Evolutionary conservation across 352 stramenopile genomes (phyloP).

Genomic region (Phytophthora macrochlamydospora): DNA sequence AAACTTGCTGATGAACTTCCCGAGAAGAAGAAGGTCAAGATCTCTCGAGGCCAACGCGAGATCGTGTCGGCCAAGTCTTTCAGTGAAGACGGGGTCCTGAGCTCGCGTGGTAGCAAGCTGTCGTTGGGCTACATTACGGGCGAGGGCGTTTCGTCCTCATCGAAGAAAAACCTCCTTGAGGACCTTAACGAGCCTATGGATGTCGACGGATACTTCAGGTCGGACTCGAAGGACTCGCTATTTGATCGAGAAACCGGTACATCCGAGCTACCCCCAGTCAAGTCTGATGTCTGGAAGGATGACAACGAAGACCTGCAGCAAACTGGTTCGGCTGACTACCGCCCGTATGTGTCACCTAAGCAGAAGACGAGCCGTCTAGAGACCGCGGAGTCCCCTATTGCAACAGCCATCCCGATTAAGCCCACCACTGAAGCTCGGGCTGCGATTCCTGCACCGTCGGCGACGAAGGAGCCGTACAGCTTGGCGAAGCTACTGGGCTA

Average conservation of each 20-base stretch:
- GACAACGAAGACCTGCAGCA: conserved; percentile 36
- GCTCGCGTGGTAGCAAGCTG: conserved; percentile 15
- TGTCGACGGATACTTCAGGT: conserved; percentile 48
- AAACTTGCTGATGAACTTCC: conserved; percentile 59
- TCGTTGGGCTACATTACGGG: conserved; percentile 38
- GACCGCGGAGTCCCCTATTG: conserved; percentile 28
- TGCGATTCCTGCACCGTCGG: conserved; percentile 14
- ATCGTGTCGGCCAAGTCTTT: conserved; percentile 43
- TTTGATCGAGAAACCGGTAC: conserved; percentile 45
- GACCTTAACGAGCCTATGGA: conserved; percentile 37
- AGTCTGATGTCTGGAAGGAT: conserved; percentile 45
- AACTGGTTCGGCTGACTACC: conserved; percentile 42
- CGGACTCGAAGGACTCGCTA: conserved; percentile 61
- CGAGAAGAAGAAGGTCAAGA: conserved; percentile 85
- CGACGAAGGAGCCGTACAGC: conserved; percentile 46
- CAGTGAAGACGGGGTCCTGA: conserved; percentile 33
- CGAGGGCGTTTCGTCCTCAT: conserved; percentile 40
- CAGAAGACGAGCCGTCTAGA: conserved; percentile 41
- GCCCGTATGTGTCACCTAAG: conserved; percentile 62
- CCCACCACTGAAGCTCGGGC: conserved; percentile 6
- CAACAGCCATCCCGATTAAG: conserved; percentile 31
- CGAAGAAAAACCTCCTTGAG: conserved; percentile 32
- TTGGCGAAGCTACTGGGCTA: conserved; percentile 69
- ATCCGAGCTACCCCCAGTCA: conserved; percentile 33
- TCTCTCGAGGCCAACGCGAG: conserved; percentile 46